Evolutionary conservation across 2,329 filamentous ascomycete genomes (phyloP).

Genomic region (Arthroderma sp.): DNA sequence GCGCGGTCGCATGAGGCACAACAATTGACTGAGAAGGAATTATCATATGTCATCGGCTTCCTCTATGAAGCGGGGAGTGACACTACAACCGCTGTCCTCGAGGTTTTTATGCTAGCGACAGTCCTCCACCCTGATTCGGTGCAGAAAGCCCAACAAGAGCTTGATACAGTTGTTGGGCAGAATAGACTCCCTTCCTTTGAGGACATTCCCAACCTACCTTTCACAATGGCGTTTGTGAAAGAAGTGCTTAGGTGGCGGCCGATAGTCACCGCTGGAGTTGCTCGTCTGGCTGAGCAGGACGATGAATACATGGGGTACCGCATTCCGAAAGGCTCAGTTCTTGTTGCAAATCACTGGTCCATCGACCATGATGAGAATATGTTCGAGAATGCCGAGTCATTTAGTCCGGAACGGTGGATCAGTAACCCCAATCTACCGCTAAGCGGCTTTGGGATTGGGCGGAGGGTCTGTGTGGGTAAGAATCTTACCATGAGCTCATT

Average conservation of each 20-base stretch:
- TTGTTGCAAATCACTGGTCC: conserved; percentile 32
- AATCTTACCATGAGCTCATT: conserved; percentile 23
- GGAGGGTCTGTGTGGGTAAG: conserved; percentile 33
- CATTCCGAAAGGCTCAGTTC: conserved; percentile 36
- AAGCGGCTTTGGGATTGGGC: conserved; percentile 44
- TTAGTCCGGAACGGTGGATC: conserved; percentile 30
- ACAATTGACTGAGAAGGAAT: background rate
- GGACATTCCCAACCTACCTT: conserved; percentile 26
- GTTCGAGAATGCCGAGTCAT: conserved; percentile 25
- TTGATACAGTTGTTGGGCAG: conserved; percentile 27
- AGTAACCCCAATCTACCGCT: conserved; percentile 37
- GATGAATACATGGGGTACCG: conserved; percentile 36
- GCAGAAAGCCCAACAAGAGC: conserved; percentile 27
- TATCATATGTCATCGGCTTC: background rate
- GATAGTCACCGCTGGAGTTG: conserved; percentile 31
- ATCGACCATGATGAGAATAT: conserved; percentile 28
- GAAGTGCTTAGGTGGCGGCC: conserved; percentile 27
- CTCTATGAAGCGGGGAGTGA: background rate
- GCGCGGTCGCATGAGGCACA: background rate
- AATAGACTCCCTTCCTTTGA: conserved; percentile 22
- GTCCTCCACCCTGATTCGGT: background rate
- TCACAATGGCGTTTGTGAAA: conserved; percentile 26
- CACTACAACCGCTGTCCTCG: background rate
- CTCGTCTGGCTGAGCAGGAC: conserved; percentile 34
- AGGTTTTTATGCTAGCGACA: background rate